Percentiles rank a stretch among this genome's conserved stretches.
Conservation (phyloP, 2,329 filamentous ascomycete species). For the Cladosporium phlei region DNA sequence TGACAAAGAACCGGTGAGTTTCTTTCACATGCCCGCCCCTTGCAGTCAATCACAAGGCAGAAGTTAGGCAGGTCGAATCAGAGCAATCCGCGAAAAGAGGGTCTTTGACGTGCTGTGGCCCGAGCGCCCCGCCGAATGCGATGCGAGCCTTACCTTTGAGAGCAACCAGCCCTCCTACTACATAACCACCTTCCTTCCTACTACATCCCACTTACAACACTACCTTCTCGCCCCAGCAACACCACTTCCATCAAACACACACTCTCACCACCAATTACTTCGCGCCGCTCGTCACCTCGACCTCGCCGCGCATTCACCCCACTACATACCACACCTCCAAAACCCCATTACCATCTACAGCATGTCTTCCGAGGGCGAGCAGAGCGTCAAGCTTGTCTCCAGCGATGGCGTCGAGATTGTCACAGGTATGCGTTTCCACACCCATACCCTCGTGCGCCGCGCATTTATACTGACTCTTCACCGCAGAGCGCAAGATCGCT, state of each 20-base stretch:
- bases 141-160: too few relatives aligned
- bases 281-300: background rate
- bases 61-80: too few relatives aligned
- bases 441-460: slow-evolving; percentile 3
- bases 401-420: slow-evolving; percentile 43
- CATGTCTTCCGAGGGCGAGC: slow-evolving; percentile 31
- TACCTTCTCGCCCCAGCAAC: slow-evolving; percentile 12
- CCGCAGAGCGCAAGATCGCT: slow-evolving; percentile 68
- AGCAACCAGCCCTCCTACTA: background rate
- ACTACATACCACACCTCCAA: slow-evolving; percentile 13
- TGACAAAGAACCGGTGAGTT: too few relatives aligned
- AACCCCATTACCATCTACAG: slow-evolving; percentile 17
- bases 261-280: slow-evolving; percentile 7
- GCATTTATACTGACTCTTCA: slow-evolving; percentile 15
- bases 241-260: slow-evolving; percentile 6
- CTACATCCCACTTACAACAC: slow-evolving; percentile 8
- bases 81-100: too few relatives aligned
- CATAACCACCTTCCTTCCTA: slow-evolving; percentile 1
- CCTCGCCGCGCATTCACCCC: background rate
- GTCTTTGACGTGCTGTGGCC: too few relatives aligned
- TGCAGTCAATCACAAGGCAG: too few relatives aligned
- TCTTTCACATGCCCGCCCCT: too few relatives aligned
- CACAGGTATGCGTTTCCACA: slow-evolving; percentile 32
- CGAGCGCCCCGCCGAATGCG: too few relatives aligned
- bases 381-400: slow-evolving; percentile 41